Evolutionary conservation across 768 basidiomycete genomes (phyloP).

Genomic region (Piloderma croceum): DNA sequence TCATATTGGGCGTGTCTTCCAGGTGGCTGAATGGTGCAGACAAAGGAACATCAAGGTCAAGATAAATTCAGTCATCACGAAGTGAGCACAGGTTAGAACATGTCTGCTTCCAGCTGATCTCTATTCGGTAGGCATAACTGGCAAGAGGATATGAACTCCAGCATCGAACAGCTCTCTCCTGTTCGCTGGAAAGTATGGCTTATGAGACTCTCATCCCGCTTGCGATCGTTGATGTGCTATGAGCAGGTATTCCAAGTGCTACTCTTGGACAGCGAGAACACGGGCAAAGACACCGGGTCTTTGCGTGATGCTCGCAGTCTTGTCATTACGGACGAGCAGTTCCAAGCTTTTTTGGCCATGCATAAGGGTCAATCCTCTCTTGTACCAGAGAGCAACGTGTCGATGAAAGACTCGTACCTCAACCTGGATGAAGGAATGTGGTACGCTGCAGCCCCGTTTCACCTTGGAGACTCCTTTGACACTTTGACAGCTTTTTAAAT

Average conservation of each 20-base stretch:
- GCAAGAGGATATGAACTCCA: slow-evolving; percentile 36
- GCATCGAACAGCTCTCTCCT: slow-evolving; percentile 27
- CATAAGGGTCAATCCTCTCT: slow-evolving; percentile 23
- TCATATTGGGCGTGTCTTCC: slow-evolving; percentile 30
- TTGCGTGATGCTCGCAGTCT: slow-evolving; percentile 31
- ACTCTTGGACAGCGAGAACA: slow-evolving; percentile 31
- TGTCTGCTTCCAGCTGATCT: too few species aligned
- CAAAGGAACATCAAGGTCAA: slow-evolving; percentile 32
- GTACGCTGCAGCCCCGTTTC: slow-evolving; percentile 10
- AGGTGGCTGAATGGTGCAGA: slow-evolving; percentile 32
- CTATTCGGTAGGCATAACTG: slow-evolving; percentile 31
- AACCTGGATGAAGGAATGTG: slow-evolving; percentile 33
- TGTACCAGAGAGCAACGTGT: slow-evolving; percentile 32
- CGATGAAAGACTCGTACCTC: slow-evolving; percentile 36
- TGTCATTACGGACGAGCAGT: slow-evolving; percentile 29
- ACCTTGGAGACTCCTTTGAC: neutral
- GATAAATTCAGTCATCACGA: slow-evolving; percentile 31
- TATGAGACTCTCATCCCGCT: neutral
- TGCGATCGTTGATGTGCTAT: neutral
- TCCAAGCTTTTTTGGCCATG: slow-evolving; percentile 27
- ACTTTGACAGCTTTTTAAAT: slow-evolving; percentile 23
- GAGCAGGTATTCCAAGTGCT: slow-evolving; percentile 35
- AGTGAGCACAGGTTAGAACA: slow-evolving; percentile 20
- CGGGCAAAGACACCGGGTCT: slow-evolving; percentile 25
- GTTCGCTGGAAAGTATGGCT: slow-evolving; percentile 35